Evolutionary conservation across 1,284 basidiomycete species (phyloP).

Genomic region (Sanghuangporus baumii): DNA sequence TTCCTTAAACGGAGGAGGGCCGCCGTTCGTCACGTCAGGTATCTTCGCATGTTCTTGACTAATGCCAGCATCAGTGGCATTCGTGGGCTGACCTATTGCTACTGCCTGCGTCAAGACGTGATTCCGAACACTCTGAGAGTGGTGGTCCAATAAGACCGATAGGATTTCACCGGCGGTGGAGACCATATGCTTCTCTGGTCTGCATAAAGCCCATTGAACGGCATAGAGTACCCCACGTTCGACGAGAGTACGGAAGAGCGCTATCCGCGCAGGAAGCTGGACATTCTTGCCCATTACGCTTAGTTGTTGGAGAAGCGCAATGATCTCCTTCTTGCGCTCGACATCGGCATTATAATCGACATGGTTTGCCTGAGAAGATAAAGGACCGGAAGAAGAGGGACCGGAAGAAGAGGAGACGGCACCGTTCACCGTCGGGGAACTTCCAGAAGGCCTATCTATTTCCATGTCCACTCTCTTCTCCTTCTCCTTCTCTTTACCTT

Average conservation of each 20-base stretch:
- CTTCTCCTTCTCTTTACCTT: constrained; percentile 21
- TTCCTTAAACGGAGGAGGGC: constrained; percentile 30
- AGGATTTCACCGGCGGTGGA: constrained; percentile 87
- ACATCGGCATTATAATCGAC: neutral
- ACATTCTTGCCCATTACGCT: constrained; percentile 96
- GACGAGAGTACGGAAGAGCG: constrained; percentile 85
- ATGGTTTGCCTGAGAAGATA: constrained; percentile 1
- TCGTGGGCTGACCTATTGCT: constrained; percentile 36
- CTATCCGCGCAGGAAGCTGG: constrained; percentile 81
- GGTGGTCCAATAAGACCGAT: constrained; percentile 86
- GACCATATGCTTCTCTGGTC: constrained; percentile 40
- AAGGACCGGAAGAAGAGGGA: neutral
- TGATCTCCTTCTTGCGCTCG: constrained; percentile 59
- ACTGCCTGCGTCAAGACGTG: constrained; percentile 81
- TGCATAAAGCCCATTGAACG: constrained; percentile 83
- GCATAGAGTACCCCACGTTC: constrained; percentile 87
- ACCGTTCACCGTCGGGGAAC: neutral
- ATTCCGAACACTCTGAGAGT: constrained; percentile 79
- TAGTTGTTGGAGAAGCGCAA: constrained; percentile 88
- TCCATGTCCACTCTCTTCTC: constrained; percentile 17
- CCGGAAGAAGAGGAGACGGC: neutral
- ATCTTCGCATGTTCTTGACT: constrained; percentile 47
- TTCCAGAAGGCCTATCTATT: constrained; percentile 8
- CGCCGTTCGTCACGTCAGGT: constrained; percentile 10
- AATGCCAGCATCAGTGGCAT: constrained; percentile 45